Percentiles rank a stretch among this genome's conserved stretches.
Conservation (phyloP, 352 stramenopile genomes). For the Pythium coloratum region DNA sequence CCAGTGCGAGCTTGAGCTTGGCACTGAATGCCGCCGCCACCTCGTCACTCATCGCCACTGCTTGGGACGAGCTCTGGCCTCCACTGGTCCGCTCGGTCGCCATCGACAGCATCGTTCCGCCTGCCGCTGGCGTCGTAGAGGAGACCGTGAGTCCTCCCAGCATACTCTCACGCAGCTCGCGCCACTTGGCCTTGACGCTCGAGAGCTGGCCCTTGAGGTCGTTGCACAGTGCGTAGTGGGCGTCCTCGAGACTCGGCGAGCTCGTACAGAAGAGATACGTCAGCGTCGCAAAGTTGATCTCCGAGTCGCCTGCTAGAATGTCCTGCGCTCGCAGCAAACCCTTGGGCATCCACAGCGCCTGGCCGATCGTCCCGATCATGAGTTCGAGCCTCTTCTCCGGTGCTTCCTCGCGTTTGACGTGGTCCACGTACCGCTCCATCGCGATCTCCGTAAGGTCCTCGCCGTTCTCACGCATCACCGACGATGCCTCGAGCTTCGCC, state of each 20-base stretch:
- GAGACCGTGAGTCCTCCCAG: conserved; percentile 6
- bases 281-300: conserved; percentile 77
- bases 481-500: conserved; percentile 53
- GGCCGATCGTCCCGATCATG: conserved; percentile 68
- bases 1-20: conserved; percentile 70
- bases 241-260: conserved; percentile 54
- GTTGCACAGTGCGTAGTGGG: conserved; percentile 45
- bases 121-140: not conserved
- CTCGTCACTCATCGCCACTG: conserved; percentile 20
- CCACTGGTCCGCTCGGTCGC: not conserved
- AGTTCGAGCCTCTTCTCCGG: conserved; percentile 64
- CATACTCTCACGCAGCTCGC: conserved; percentile 50
- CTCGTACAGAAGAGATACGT: conserved; percentile 70
- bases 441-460: conserved; percentile 78
- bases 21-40: conserved; percentile 34
- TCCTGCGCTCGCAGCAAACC: conserved; percentile 66
- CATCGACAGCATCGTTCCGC: conserved; percentile 6
- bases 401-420: conserved; percentile 48
- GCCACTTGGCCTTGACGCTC: conserved; percentile 56
- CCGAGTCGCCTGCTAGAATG: conserved; percentile 62
- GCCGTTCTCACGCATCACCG: conserved; percentile 71
- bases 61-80: not conserved
- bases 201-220: conserved; percentile 60
- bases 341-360: conserved; percentile 68
- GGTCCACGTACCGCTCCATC: conserved; percentile 73